phyloP scores from a whole-genome alignment of 179 eudicot genomes.

The Beta corolliflora region DNA sequence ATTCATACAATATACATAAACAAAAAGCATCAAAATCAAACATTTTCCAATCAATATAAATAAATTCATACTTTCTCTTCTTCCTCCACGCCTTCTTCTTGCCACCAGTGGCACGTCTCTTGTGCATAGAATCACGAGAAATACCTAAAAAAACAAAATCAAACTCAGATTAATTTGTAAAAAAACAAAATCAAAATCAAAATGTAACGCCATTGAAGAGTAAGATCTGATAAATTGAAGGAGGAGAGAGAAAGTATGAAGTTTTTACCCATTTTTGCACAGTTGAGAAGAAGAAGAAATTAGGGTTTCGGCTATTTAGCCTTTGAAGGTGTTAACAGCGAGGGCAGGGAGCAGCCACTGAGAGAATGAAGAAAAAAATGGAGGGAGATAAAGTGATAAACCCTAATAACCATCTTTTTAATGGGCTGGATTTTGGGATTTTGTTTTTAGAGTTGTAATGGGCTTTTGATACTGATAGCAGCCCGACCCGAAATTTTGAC shows the following conservation, averaged over 20 bases:
- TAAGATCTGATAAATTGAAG: background rate
- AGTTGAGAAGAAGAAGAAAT: background rate
- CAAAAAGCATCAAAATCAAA: no score
- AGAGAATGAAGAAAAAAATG: background rate
- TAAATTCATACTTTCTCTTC: slow-evolving; percentile 60
- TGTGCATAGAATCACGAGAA: slow-evolving; percentile 87
- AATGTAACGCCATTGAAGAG: background rate
- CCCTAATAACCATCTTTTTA: background rate
- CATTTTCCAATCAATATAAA: background rate
- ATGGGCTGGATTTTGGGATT: background rate
- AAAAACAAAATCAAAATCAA: background rate
- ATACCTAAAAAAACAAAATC: slow-evolving; percentile 50
- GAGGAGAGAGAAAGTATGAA: background rate
- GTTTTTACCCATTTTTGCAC: slow-evolving; percentile 2
- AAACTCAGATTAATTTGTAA: background rate
- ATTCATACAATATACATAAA: no score
- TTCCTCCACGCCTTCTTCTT: slow-evolving; percentile 91
- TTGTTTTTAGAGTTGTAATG: background rate
- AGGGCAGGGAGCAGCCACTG: background rate
- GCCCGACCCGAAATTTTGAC: no score
- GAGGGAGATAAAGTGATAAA: background rate
- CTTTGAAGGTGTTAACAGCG: background rate
- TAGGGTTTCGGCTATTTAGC: slow-evolving; percentile 3
- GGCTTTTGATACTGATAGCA: background rate
- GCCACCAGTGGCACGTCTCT: slow-evolving; percentile 92